Evolutionary conservation across 2,329 filamentous ascomycete species (phyloP).

Genomic region (Diaporthe capsici): DNA sequence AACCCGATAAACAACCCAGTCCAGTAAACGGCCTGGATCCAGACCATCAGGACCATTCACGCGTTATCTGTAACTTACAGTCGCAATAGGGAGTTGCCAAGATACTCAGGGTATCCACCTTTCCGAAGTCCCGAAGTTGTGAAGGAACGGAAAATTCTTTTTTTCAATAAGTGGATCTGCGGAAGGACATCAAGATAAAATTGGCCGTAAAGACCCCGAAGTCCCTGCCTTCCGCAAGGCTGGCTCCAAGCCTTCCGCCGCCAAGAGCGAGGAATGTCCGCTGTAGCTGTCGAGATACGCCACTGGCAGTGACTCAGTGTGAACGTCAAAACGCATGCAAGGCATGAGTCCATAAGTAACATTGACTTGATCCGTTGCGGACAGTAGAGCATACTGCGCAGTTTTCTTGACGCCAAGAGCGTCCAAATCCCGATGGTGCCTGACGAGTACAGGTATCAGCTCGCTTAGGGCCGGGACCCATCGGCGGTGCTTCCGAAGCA

Average conservation of each 20-base stretch:
- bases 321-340: not conserved
- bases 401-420: constrained; percentile 10
- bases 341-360: not conserved
- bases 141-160: constrained; percentile 7
- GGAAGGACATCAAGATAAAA: constrained; percentile 7
- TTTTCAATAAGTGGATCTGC: constrained; percentile 24
- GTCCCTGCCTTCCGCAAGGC: constrained; percentile 11
- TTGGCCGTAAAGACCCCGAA: constrained; percentile 22
- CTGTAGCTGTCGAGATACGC: not conserved
- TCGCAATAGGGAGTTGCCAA: constrained; percentile 6
- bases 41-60: not conserved
- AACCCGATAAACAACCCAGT: not conserved
- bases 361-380: not conserved
- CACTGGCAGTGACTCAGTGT: constrained; percentile 7
- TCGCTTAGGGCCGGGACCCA: constrained; percentile 25
- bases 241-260: constrained; percentile 11
- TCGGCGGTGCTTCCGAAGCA: constrained; percentile 17
- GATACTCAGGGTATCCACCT: constrained; percentile 21
- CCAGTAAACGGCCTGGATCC: not conserved
- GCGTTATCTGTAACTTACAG: constrained; percentile 2
- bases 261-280: constrained; percentile 25
- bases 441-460: constrained; percentile 4
- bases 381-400: not conserved
- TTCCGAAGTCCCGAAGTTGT: constrained; percentile 31
- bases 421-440: constrained; percentile 6